Percentiles rank a stretch among this genome's conserved stretches.
phyloP scores from a whole-genome alignment of 2,329 filamentous ascomycete genomes.

The Ophiostoma pallidulum region DNA sequence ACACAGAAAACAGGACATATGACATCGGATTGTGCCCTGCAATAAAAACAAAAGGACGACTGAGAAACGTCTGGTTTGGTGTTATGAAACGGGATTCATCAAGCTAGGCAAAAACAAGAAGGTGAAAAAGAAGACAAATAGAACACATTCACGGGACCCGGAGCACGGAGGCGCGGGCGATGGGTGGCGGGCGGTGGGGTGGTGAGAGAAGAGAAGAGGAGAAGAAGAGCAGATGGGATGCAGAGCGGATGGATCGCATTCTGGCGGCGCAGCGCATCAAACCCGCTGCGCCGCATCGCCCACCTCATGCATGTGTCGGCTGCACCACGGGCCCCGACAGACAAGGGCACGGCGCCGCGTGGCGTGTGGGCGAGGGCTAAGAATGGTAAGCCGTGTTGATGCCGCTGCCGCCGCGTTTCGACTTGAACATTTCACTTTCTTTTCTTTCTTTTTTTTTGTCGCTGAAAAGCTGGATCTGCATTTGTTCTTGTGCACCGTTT shows the following conservation, averaged over 20 bases:
- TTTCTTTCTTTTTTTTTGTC: no score
- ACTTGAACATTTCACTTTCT: no score
- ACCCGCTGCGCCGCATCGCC: slow-evolving; percentile 5
- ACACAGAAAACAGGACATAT: not conserved
- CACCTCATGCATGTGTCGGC: not conserved
- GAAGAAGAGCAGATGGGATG: not conserved
- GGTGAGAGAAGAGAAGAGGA: not conserved
- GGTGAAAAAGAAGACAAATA: not conserved
- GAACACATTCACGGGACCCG: no score
- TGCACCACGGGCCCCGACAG: no score
- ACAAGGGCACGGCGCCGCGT: no score
- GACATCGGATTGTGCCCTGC: not conserved
- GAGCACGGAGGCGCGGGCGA: not conserved
- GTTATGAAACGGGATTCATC: slow-evolving; percentile 8
- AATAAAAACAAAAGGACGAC: not conserved
- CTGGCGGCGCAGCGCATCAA: slow-evolving; percentile 9
- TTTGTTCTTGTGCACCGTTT: no score
- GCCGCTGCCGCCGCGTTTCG: no score
- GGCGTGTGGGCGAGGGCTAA: no score
- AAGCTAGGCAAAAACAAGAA: slow-evolving; percentile 1
- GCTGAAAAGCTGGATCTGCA: no score
- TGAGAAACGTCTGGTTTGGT: not conserved
- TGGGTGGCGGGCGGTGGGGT: no score
- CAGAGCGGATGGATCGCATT: slow-evolving; percentile 4
- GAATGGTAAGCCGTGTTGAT: no score